phyloP scores from a whole-genome alignment of 2,329 filamentous ascomycete genomes.

The Raffaelea deltoideospora region DNA sequence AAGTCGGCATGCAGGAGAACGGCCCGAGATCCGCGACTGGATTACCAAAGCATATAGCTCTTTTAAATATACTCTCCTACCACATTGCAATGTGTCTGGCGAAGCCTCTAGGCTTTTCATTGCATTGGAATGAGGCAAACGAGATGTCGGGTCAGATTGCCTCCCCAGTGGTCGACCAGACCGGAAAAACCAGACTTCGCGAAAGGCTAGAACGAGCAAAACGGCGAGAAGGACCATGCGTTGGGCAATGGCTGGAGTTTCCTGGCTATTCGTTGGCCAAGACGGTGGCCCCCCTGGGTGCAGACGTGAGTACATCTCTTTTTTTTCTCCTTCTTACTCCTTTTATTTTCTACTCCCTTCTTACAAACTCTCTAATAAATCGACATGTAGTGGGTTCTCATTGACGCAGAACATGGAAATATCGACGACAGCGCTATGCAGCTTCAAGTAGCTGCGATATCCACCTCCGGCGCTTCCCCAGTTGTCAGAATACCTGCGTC shows the following conservation, averaged over 20 bases:
- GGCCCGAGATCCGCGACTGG: too few species aligned
- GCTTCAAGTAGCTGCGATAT: conserved; percentile 35
- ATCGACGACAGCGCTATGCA: conserved; percentile 37
- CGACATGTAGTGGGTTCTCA: conserved; percentile 12
- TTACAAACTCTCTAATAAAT: too few species aligned
- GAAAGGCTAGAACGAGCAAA: conserved; percentile 15
- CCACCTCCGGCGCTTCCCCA: conserved; percentile 27
- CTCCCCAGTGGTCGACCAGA: conserved; percentile 11
- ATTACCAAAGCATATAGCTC: too few species aligned
- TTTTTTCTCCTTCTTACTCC: neutral
- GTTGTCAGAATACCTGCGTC: conserved; percentile 20
- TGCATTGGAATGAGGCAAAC: too few species aligned
- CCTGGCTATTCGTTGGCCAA: conserved; percentile 17
- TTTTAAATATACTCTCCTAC: too few species aligned
- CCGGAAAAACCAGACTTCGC: conserved; percentile 16
- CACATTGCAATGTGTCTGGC: too few species aligned
- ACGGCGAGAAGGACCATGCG: conserved; percentile 13
- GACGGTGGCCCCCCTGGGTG: conserved; percentile 15
- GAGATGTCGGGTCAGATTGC: conserved; percentile 8
- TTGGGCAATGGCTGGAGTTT: conserved; percentile 18
- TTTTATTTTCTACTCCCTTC: too few species aligned
- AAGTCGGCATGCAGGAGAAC: too few species aligned
- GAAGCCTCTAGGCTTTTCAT: too few species aligned
- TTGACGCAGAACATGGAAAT: conserved; percentile 38
- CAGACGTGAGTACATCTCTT: conserved; percentile 13